These are phyloP conservation scores for Gonapodya sp. DNA, from an alignment of 192 early-diverging fungal species.

Conservation along the genomic window DNA sequence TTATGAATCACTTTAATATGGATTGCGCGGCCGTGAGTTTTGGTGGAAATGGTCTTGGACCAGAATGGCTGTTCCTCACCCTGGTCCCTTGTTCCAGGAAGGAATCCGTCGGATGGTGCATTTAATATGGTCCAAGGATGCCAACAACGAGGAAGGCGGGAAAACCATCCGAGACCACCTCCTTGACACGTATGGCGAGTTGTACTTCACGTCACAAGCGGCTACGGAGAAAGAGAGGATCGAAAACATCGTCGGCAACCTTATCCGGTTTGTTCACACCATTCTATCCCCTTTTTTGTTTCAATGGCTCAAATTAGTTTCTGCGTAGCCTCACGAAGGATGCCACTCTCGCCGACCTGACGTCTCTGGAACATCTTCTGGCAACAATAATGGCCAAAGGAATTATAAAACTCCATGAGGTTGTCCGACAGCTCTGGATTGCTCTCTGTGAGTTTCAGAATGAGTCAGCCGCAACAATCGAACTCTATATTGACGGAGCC, in stretches of 20 bases:
- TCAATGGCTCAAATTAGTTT: not conserved
- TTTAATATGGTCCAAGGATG: conserved; percentile 72
- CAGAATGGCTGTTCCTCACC: not conserved
- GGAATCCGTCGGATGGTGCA: conserved; percentile 93
- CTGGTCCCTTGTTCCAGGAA: conserved; percentile 47
- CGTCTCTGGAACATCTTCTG: conserved; percentile 87
- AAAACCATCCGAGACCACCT: conserved; percentile 13
- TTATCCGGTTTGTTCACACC: conserved; percentile 40
- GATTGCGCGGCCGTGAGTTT: conserved; percentile 59
- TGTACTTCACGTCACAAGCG: conserved; percentile 41
- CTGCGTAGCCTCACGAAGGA: conserved; percentile 61
- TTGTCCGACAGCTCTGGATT: conserved; percentile 62
- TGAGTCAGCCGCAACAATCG: too few relatives aligned
- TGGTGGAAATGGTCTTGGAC: too few relatives aligned
- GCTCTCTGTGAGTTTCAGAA: not conserved
- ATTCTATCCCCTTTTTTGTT: conserved; percentile 11
- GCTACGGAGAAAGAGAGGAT: conserved; percentile 42
- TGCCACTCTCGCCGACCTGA: conserved; percentile 84
- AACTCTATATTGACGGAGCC: not conserved
- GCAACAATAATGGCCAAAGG: conserved; percentile 60
- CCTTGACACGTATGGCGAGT: conserved; percentile 12
- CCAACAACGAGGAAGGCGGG: conserved; percentile 41
- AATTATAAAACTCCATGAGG: conserved; percentile 63
- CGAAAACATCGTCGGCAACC: conserved; percentile 54
- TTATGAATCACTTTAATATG: conserved; percentile 73